phyloP scores from a whole-genome alignment of 2,329 filamentous ascomycete genomes.

The Plenodomus tracheiphilus region DNA sequence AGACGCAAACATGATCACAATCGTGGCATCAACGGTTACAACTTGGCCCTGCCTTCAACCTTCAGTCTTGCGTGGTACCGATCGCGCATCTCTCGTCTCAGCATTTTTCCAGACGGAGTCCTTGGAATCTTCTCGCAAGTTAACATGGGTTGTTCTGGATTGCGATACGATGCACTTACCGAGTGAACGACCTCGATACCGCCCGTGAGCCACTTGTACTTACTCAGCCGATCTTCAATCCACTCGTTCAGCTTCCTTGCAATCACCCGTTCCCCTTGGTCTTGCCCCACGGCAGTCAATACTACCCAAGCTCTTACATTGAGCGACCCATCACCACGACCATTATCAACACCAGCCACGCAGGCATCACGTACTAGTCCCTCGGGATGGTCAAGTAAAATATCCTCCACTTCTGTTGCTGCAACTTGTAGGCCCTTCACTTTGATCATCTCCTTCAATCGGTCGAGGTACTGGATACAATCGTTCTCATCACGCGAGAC shows the following conservation, averaged over 20 bases:
- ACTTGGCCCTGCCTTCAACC: constrained; percentile 18
- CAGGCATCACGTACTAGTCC: constrained; percentile 32
- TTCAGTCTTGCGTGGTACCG: constrained; percentile 29
- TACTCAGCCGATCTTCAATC: constrained; percentile 26
- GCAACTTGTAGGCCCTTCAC: constrained; percentile 56
- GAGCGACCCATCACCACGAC: constrained; percentile 32
- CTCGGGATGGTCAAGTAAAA: constrained; percentile 48
- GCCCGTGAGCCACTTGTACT: constrained; percentile 36
- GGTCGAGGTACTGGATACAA: constrained; percentile 39
- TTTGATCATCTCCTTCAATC: constrained; percentile 51
- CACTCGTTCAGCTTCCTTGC: constrained; percentile 25
- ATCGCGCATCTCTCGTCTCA: constrained; percentile 36
- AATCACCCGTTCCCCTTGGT: constrained; percentile 16
- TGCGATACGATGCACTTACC: constrained; percentile 15
- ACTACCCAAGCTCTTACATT: constrained; percentile 38
- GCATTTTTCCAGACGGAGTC: constrained; percentile 35
- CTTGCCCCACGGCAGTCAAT: constrained; percentile 19
- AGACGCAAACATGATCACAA: too few relatives aligned
- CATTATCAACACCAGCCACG: constrained; percentile 37
- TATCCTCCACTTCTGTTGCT: constrained; percentile 53
- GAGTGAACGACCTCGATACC: constrained; percentile 34
- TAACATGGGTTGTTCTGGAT: background rate
- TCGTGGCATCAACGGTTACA: constrained; percentile 10
- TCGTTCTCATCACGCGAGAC: constrained; percentile 31
- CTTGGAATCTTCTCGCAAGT: constrained; percentile 23